phyloP scores from a whole-genome alignment of 1,284 basidiomycete genomes.

The Naganishia liquefaciens region DNA sequence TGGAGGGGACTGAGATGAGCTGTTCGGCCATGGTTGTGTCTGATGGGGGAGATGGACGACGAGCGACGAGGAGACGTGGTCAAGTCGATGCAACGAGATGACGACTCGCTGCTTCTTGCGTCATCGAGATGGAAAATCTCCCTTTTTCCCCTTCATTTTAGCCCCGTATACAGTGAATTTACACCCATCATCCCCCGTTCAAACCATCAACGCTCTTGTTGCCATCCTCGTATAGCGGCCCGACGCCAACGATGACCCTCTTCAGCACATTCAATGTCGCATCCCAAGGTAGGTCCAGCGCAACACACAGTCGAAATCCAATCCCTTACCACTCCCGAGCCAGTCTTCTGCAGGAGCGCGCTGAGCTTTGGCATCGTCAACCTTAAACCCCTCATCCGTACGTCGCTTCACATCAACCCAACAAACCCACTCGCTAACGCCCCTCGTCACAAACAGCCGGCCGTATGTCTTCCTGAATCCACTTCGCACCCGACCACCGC shows the following conservation, averaged over 20 bases:
- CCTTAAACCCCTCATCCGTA: conserved; percentile 79
- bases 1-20: conserved; percentile 45
- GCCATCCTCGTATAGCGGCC: neutral
- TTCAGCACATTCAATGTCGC: conserved; percentile 85
- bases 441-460: conserved; percentile 26
- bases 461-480: conserved; percentile 18
- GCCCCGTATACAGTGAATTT: neutral
- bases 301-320: neutral
- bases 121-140: neutral
- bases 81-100: neutral
- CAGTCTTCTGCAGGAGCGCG: conserved; percentile 69
- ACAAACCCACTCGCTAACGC: neutral
- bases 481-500: neutral
- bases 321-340: neutral
- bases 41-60: neutral
- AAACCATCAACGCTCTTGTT: neutral
- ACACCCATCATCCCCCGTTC: neutral
- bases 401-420: neutral
- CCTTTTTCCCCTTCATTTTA: neutral
- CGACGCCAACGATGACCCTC: conserved; percentile 44
- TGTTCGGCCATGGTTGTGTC: conserved; percentile 31
- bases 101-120: neutral
- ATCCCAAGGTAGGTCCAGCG: conserved; percentile 58
- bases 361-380: conserved; percentile 84
- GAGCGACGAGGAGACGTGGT: neutral